Evolutionary conservation across 192 early-diverging fungal species (phyloP).

Genomic region (Coemansia sp.): DNA sequence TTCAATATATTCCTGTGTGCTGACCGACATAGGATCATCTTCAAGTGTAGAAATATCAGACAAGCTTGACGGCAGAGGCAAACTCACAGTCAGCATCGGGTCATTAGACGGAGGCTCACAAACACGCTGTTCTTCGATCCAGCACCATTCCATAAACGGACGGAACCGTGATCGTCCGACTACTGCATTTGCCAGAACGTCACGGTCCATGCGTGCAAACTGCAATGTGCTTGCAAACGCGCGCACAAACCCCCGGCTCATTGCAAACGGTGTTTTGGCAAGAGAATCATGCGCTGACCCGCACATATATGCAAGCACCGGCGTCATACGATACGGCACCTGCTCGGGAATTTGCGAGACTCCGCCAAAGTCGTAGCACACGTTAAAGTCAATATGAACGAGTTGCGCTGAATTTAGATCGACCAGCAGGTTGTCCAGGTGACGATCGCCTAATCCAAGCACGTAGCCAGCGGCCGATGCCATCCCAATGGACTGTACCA

Average conservation of each 20-base stretch:
- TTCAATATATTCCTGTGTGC: slow-evolving; percentile 11
- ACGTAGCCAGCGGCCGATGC: slow-evolving; percentile 67
- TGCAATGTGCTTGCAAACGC: slow-evolving; percentile 17
- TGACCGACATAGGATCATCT: neutral
- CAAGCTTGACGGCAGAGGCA: neutral
- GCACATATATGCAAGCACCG: slow-evolving; percentile 42
- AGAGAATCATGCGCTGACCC: slow-evolving; percentile 3
- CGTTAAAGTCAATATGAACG: slow-evolving; percentile 76
- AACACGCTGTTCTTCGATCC: slow-evolving; percentile 26
- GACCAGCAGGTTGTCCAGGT: slow-evolving; percentile 73
- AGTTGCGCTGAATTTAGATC: slow-evolving; percentile 53
- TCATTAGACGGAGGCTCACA: neutral
- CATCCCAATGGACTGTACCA: slow-evolving; percentile 37
- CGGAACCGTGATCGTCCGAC: slow-evolving; percentile 15
- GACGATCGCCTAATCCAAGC: slow-evolving; percentile 70
- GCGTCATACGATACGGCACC: slow-evolving; percentile 76
- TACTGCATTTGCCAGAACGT: slow-evolving; percentile 21
- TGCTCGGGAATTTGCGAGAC: slow-evolving; percentile 66
- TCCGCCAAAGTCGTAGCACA: slow-evolving; percentile 70
- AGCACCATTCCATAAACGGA: slow-evolving; percentile 43
- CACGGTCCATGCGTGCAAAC: slow-evolving; percentile 39
- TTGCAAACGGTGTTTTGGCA: slow-evolving; percentile 13
- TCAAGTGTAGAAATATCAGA: neutral
- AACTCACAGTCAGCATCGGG: neutral
- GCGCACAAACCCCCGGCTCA: slow-evolving; percentile 17